A percentile compares a stretch with the other conserved stretches of the same genome.
Conservation (phyloP, 169 alveolate genomes). For the Cryptosporidium canis region DNA sequence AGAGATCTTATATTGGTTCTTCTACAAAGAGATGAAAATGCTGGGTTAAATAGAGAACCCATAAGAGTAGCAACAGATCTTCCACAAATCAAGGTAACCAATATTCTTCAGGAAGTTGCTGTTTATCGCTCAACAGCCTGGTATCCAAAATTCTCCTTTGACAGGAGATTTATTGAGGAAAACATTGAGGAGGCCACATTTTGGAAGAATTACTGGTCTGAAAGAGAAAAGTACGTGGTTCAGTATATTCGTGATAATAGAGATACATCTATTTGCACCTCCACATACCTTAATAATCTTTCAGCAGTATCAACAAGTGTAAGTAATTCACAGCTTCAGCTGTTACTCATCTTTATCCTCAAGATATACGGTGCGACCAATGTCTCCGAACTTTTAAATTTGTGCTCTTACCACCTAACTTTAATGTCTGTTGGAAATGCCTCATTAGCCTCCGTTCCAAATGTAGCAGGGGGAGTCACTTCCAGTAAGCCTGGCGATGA, state of each 20-base stretch:
- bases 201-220: conserved; percentile 71
- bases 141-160: conserved; percentile 61
- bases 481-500: not conserved
- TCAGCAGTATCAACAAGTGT: conserved; percentile 45
- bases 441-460: conserved; percentile 28
- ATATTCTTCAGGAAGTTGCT: conserved; percentile 39
- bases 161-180: conserved; percentile 53
- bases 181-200: conserved; percentile 19
- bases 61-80: conserved; percentile 71
- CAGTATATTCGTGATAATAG: conserved; percentile 62
- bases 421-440: conserved; percentile 68
- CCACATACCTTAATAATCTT: conserved; percentile 26
- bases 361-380: conserved; percentile 58
- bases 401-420: conserved; percentile 41
- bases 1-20: conserved; percentile 63
- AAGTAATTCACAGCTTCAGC: conserved; percentile 58
- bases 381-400: conserved; percentile 30
- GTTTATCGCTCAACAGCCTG: conserved; percentile 68
- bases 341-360: conserved; percentile 8
- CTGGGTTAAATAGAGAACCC: conserved; percentile 69
- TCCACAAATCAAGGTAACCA: conserved; percentile 67
- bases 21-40: conserved; percentile 71
- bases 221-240: conserved; percentile 62
- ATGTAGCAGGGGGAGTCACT: not conserved
- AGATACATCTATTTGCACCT: conserved; percentile 30